phyloP scores from a whole-genome alignment of 257 asterid genomes.

The Thymus mandschuricus region DNA sequence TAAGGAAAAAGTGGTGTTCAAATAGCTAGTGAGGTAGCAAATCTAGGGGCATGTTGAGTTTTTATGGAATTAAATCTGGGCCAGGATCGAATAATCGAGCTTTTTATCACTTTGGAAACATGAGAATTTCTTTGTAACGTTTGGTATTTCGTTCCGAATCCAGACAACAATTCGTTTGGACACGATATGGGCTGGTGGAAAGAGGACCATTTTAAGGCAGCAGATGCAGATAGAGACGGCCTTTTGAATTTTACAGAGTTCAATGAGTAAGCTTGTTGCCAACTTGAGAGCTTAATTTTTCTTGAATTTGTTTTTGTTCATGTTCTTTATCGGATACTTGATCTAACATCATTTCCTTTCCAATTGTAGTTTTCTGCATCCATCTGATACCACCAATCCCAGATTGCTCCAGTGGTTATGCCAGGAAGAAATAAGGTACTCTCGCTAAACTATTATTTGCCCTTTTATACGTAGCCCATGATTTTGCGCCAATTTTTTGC shows the following conservation, averaged over 20 bases:
- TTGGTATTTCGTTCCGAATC: not conserved
- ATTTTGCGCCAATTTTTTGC: slow-evolving; percentile 5
- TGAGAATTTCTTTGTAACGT: slow-evolving; percentile 18
- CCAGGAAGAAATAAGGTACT: slow-evolving; percentile 91
- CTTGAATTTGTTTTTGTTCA: slow-evolving; percentile 20
- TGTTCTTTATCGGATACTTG: slow-evolving; percentile 19
- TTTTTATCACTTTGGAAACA: slow-evolving; percentile 4
- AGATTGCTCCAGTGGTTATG: slow-evolving; percentile 80
- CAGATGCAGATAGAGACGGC: slow-evolving; percentile 90
- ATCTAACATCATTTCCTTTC: slow-evolving; percentile 6
- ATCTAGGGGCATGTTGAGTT: not conserved
- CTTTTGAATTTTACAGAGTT: slow-evolving; percentile 79
- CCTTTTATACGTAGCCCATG: slow-evolving; percentile 21
- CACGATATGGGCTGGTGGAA: slow-evolving; percentile 98
- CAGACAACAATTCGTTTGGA: slow-evolving; percentile 71
- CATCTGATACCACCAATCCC: slow-evolving; percentile 83
- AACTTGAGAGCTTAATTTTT: slow-evolving; percentile 26
- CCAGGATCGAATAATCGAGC: not conserved
- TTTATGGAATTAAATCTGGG: slow-evolving; percentile 16
- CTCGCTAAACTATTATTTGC: slow-evolving; percentile 19
- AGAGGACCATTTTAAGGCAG: slow-evolving; percentile 92
- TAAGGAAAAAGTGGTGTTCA: not conserved
- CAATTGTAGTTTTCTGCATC: slow-evolving; percentile 81
- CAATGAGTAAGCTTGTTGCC: slow-evolving; percentile 73
- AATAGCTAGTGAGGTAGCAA: slow-evolving; percentile 2